A percentile compares a stretch with the other conserved stretches of the same genome.
phyloP scores from a whole-genome alignment of 2,329 filamentous ascomycete species.

The Botrytis fabae region DNA sequence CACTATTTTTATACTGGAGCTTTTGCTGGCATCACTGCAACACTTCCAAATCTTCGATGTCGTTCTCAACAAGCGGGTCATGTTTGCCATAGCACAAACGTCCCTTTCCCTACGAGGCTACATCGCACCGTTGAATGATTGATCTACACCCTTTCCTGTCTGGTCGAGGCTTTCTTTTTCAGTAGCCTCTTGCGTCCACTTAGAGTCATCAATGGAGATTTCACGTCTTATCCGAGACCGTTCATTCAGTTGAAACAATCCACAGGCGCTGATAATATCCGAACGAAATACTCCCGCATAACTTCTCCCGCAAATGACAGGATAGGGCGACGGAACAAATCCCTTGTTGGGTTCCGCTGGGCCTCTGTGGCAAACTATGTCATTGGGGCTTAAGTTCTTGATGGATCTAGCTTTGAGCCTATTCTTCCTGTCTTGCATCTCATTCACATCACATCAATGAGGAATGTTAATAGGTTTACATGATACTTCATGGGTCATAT shows the following conservation, averaged over 20 bases:
- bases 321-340: background rate
- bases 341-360: background rate
- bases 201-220: background rate
- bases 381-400: background rate
- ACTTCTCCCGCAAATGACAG: background rate
- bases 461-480: background rate
- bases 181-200: background rate
- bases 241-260: background rate
- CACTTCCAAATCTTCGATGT: background rate
- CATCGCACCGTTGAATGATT: background rate
- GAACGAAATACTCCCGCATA: background rate
- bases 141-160: background rate
- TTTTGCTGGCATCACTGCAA: background rate
- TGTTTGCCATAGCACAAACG: background rate
- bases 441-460: background rate
- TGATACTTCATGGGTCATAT: background rate
- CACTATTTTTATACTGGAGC: background rate
- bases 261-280: background rate
- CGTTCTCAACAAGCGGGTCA: background rate
- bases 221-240: background rate
- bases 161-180: background rate
- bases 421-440: background rate
- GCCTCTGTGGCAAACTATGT: constrained; percentile 13
- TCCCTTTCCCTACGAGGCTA: background rate
- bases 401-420: background rate